Percentiles rank a stretch among this genome's conserved stretches.
Conservation (phyloP, 2,329 filamentous ascomycete species). For the Ascosphaera apis region DNA sequence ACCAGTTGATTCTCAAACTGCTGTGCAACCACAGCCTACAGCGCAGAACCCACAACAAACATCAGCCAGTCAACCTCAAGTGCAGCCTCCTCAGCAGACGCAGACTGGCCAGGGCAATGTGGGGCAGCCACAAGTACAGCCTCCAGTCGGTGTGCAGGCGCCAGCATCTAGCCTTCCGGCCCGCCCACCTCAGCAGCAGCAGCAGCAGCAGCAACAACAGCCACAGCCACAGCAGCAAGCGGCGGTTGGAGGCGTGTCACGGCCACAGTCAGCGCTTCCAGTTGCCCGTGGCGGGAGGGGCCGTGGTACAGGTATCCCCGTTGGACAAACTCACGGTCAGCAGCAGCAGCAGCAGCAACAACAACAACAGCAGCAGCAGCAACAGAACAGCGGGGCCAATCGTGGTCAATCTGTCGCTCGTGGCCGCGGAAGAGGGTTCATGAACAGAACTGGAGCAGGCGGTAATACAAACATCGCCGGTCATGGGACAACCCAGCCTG, state of each 20-base stretch:
- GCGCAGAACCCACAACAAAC: too few relatives aligned
- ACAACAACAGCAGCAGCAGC: conserved; percentile 12
- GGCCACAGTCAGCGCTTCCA: conserved; percentile 11
- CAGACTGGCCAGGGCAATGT: too few relatives aligned
- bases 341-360: conserved; percentile 11
- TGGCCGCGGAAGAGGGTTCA: conserved; percentile 18
- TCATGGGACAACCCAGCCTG: conserved; percentile 9
- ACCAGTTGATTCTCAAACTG: too few relatives aligned
- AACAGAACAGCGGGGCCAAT: conserved; percentile 8
- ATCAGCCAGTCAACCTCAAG: conserved; percentile 4
- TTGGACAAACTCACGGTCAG: conserved; percentile 13
- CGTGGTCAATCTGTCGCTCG: conserved; percentile 20
- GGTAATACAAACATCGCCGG: conserved; percentile 10
- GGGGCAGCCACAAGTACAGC: conserved; percentile 4
- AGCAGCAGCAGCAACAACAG: background rate
- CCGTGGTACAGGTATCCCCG: conserved; percentile 6
- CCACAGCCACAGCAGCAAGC: background rate
- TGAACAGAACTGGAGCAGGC: conserved; percentile 18
- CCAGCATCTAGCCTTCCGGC: background rate
- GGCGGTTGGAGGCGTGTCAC: background rate
- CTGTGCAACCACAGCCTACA: too few relatives aligned
- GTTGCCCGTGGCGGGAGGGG: conserved; percentile 21
- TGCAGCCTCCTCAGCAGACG: conserved; percentile 3
- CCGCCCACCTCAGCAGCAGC: conserved; percentile 2
- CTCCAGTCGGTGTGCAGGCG: conserved; percentile 4